phyloP scores from a whole-genome alignment of 441 rosid genomes.

The Arabidopsis lyrata region DNA sequence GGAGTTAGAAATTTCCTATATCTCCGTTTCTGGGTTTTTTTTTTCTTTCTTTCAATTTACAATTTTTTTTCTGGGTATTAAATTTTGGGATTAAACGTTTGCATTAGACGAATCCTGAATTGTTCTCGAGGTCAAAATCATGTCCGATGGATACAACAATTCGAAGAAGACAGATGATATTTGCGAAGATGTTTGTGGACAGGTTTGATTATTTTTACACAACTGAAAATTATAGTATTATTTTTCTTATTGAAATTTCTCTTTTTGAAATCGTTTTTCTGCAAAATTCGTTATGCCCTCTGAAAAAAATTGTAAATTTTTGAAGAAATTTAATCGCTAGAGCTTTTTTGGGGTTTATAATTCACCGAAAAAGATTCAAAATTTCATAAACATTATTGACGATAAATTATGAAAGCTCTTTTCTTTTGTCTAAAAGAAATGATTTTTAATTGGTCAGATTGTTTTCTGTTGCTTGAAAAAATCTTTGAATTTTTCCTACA shows the following conservation, averaged over 20 bases:
- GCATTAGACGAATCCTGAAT: constrained; percentile 28
- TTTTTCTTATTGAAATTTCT: not conserved
- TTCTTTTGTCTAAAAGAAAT: not conserved
- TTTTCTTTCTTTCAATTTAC: not conserved
- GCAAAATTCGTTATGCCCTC: too few relatives aligned
- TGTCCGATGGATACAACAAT: constrained; percentile 76
- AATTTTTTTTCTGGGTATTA: constrained; percentile 24
- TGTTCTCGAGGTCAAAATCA: constrained; percentile 46
- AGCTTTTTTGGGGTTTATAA: too few relatives aligned
- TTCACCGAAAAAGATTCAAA: not conserved
- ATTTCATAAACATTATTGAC: not conserved
- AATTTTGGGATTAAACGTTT: constrained; percentile 42
- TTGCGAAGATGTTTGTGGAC: constrained; percentile 77
- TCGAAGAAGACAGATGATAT: constrained; percentile 90
- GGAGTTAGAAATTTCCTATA: not conserved
- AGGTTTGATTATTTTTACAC: constrained; percentile 49
- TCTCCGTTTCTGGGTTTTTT: constrained; percentile 32
- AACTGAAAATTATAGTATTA: not conserved
- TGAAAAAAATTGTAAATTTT: not conserved
- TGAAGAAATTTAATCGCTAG: too few relatives aligned
- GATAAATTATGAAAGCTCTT: not conserved
- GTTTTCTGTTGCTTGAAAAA: constrained; percentile 40
- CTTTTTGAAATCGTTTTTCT: not conserved
- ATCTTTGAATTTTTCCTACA: not conserved
- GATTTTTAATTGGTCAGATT: constrained; percentile 23